phyloP scores from a whole-genome alignment of 495 filamentous ascomycete species.

The Neurospora tetraspora region DNA sequence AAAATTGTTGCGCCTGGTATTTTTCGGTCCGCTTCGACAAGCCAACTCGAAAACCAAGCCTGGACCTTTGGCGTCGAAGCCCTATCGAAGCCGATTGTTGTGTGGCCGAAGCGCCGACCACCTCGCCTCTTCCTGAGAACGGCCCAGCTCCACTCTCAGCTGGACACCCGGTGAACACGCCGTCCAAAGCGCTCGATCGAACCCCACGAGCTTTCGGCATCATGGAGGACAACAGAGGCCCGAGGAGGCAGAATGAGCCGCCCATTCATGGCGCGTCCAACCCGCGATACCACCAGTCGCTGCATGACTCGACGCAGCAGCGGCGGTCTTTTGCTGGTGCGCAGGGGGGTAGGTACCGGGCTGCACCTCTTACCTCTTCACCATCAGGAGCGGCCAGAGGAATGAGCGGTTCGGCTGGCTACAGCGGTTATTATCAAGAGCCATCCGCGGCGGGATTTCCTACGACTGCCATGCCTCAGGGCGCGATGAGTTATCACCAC shows the following conservation, averaged over 20 bases:
- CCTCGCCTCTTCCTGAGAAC: conserved; percentile 49
- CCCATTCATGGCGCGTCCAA: conserved; percentile 34
- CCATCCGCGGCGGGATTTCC: conserved; percentile 37
- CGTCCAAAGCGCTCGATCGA: conserved; percentile 30
- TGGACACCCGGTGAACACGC: conserved; percentile 40
- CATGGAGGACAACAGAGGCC: conserved; percentile 62
- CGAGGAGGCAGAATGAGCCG: conserved; percentile 62
- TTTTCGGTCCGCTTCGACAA: conserved; percentile 2
- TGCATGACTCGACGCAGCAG: conserved; percentile 32
- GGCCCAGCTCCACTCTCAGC: conserved; percentile 49
- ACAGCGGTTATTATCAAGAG: conserved; percentile 49
- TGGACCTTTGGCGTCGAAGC: conserved; percentile 6
- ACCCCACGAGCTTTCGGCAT: conserved; percentile 26
- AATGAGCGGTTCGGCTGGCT: conserved; percentile 37
- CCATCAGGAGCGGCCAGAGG: conserved; percentile 28
- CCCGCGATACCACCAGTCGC: conserved; percentile 29
- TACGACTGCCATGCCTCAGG: conserved; percentile 33
- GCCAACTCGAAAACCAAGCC: neutral
- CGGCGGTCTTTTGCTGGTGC: conserved; percentile 31
- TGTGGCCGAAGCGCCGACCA: conserved; percentile 25
- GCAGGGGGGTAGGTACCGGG: conserved; percentile 38
- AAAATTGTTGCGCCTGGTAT: neutral
- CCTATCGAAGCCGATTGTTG: conserved; percentile 20
- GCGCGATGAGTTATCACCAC: conserved; percentile 42
- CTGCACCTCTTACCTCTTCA: conserved; percentile 34